phyloP scores from a whole-genome alignment of 1,284 basidiomycete species.

The Thelephora terrestris region DNA sequence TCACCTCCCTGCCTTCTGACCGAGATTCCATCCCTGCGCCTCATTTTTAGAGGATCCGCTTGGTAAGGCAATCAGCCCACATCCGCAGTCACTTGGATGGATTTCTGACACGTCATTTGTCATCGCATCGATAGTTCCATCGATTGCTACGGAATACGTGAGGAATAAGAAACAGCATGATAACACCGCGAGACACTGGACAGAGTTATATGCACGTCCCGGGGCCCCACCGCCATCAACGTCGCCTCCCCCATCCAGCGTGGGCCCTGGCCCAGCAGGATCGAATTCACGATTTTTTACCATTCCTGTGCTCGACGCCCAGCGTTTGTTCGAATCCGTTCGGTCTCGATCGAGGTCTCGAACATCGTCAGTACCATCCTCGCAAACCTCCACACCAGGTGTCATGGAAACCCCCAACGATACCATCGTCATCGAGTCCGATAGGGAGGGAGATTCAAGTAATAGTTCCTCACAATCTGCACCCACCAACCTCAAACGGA shows the following conservation, averaged over 20 bases:
- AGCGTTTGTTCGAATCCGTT: background rate
- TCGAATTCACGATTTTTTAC: background rate
- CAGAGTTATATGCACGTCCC: constrained; percentile 46
- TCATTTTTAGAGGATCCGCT: constrained; percentile 51
- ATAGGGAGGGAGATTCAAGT: too few relatives aligned
- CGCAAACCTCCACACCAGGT: too few relatives aligned
- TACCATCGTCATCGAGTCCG: too few relatives aligned
- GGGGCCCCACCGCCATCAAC: constrained; percentile 23
- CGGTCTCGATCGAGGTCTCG: background rate
- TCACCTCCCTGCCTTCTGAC: background rate
- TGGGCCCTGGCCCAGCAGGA: constrained; percentile 18
- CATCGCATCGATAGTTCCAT: constrained; percentile 40
- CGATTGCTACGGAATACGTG: constrained; percentile 61
- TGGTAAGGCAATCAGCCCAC: constrained; percentile 27
- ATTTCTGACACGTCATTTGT: constrained; percentile 1
- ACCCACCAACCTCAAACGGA: background rate
- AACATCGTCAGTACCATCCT: constrained; percentile 11
- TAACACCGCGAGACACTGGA: constrained; percentile 54
- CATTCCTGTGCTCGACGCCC: constrained; percentile 5
- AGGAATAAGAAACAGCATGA: constrained; percentile 58
- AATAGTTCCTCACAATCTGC: too few relatives aligned
- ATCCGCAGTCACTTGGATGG: background rate
- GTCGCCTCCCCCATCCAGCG: constrained; percentile 17
- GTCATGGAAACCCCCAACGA: too few relatives aligned
- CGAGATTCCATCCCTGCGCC: constrained; percentile 1